Conservation (phyloP, 805 yeast genomes). For the Teunomyces atbi region DNA sequence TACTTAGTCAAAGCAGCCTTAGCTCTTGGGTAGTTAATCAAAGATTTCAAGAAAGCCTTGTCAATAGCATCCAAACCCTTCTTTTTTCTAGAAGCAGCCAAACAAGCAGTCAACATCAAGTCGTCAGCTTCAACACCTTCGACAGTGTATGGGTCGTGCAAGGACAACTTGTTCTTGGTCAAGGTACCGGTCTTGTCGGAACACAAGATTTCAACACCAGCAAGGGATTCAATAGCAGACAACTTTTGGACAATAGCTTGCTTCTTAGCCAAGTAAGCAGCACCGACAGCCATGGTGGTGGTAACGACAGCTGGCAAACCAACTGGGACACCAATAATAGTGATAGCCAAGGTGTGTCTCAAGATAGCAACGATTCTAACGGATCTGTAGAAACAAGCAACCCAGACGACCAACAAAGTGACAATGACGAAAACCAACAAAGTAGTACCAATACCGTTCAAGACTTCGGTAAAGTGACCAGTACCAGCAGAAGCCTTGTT, state of each 20-base stretch:
- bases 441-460: slow-evolving; percentile 96
- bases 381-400: slow-evolving; percentile 92
- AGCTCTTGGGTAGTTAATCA: slow-evolving; percentile 86
- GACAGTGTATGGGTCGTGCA: slow-evolving; percentile 97
- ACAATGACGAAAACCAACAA: slow-evolving; percentile 83
- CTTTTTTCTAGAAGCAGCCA: slow-evolving; percentile 97
- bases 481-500: slow-evolving; percentile 90
- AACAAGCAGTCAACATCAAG: slow-evolving; percentile 94
- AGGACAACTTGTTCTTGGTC: slow-evolving; percentile 93
- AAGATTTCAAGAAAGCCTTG: slow-evolving; percentile 92
- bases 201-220: slow-evolving; percentile 97
- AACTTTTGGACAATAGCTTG: slow-evolving; percentile 96
- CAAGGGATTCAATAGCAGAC: slow-evolving; percentile 94
- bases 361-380: slow-evolving; percentile 81
- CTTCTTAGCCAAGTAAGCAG: slow-evolving; percentile 96
- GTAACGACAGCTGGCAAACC: slow-evolving; percentile 98
- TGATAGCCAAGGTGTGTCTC: slow-evolving; percentile 90
- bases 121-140: slow-evolving; percentile 96
- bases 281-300: slow-evolving; percentile 99
- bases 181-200: slow-evolving; percentile 98
- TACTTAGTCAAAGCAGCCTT: slow-evolving; percentile 89
- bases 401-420: slow-evolving; percentile 88
- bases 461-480: slow-evolving; percentile 96
- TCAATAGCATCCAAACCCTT: slow-evolving; percentile 98
- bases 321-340: slow-evolving; percentile 97